Percentiles rank a stretch among this genome's conserved stretches.
phyloP scores from a whole-genome alignment of 2,329 filamentous ascomycete species.

The Scortechinia acanthostroma region DNA sequence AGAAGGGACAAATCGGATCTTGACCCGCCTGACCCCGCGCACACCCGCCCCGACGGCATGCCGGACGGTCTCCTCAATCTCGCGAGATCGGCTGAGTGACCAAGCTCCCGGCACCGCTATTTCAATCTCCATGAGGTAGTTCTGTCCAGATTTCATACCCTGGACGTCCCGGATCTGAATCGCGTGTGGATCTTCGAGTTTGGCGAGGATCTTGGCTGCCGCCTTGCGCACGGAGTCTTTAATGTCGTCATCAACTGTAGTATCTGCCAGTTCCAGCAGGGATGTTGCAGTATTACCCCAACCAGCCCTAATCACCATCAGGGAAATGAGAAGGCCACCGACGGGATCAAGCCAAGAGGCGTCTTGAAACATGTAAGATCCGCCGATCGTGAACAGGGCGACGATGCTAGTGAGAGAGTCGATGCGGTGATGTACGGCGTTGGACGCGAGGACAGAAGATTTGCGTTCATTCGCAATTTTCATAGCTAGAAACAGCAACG shows the following conservation, averaged over 20 bases:
- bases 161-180: conserved; percentile 54
- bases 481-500: conserved; percentile 38
- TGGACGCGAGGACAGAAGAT: conserved; percentile 67
- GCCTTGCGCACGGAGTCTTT: conserved; percentile 46
- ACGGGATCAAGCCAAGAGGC: conserved; percentile 69
- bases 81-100: conserved; percentile 46
- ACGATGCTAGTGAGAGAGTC: conserved; percentile 71
- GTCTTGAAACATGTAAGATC: conserved; percentile 59
- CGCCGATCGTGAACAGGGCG: conserved; percentile 62
- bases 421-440: conserved; percentile 68
- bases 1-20: conserved; percentile 54
- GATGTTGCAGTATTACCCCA: conserved; percentile 63
- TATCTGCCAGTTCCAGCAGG: conserved; percentile 63
- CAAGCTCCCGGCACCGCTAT: conserved; percentile 52
- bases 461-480: conserved; percentile 68
- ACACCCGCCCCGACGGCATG: conserved; percentile 50
- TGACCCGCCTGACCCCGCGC: conserved; percentile 58
- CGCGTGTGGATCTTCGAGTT: conserved; percentile 25
- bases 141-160: conserved; percentile 69
- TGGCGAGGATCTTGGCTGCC: conserved; percentile 35
- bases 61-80: conserved; percentile 52
- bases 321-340: conserved; percentile 62
- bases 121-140: conserved; percentile 66
- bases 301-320: conserved; percentile 68
- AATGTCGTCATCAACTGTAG: conserved; percentile 59